Conservation (phyloP, 495 filamentous ascomycete species). For the Neurospora sp. region DNA sequence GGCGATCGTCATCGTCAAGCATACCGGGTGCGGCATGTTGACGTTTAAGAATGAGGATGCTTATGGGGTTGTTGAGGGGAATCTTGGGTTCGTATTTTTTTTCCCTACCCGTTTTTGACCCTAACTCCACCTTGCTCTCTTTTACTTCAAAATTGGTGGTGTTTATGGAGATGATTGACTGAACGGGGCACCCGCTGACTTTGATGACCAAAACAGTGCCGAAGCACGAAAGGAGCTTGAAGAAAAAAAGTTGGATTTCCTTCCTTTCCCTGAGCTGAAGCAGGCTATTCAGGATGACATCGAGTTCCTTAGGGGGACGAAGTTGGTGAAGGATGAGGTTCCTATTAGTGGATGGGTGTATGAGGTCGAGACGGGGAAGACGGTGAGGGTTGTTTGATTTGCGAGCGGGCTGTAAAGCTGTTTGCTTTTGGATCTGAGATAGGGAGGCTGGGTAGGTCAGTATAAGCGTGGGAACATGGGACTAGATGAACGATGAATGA, state of each 20-base stretch:
- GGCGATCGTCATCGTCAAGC: slow-evolving; percentile 70
- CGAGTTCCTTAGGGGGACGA: slow-evolving; percentile 45
- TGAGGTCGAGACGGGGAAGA: slow-evolving; percentile 68
- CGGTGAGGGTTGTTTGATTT: slow-evolving; percentile 38
- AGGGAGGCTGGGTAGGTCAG: too few species aligned
- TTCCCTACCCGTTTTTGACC: too few species aligned
- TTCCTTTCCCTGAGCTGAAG: slow-evolving; percentile 55
- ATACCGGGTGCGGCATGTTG: slow-evolving; percentile 75
- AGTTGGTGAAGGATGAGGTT: slow-evolving; percentile 47
- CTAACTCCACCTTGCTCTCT: too few species aligned
- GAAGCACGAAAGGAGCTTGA: slow-evolving; percentile 17
- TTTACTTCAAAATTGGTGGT: too few species aligned
- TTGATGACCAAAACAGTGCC: not conserved
- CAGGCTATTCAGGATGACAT: slow-evolving; percentile 59
- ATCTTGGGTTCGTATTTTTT: slow-evolving; percentile 28
- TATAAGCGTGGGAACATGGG: not conserved
- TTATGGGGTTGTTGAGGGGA: slow-evolving; percentile 44
- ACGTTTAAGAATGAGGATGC: slow-evolving; percentile 63
- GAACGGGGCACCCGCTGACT: too few species aligned
- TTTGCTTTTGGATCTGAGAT: too few species aligned
- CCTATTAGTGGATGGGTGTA: slow-evolving; percentile 68
- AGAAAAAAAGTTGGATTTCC: slow-evolving; percentile 40
- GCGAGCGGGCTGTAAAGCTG: slow-evolving; percentile 2
- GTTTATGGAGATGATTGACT: too few species aligned
- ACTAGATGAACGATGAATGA: not conserved